phyloP scores from a whole-genome alignment of 441 rosid genomes.

The Melastoma candidum region DNA sequence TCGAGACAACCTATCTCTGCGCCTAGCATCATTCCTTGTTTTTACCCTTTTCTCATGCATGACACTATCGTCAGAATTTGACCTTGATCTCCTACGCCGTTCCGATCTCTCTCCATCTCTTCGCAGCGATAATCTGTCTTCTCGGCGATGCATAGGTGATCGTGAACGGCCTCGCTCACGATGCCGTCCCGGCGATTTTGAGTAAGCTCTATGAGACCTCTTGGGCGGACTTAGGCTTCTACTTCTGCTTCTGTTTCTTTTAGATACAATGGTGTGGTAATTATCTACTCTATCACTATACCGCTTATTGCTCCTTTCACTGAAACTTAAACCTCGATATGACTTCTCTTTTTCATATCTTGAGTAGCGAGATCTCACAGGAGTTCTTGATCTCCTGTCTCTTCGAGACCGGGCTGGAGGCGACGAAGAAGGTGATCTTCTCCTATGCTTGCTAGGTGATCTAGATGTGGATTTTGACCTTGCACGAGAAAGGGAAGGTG shows the following conservation, averaged over 20 bases:
- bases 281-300: constrained; percentile 44
- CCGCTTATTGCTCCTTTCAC: constrained; percentile 40
- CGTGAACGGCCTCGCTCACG: constrained; percentile 41
- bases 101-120: constrained; percentile 36
- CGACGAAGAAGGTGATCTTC: constrained; percentile 66
- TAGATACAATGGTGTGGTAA: constrained; percentile 43
- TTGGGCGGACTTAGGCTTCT: constrained; percentile 44
- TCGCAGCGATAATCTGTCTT: constrained; percentile 44
- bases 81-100: constrained; percentile 46
- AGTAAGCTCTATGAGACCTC: constrained; percentile 42
- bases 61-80: constrained; percentile 42
- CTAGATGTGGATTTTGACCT: constrained; percentile 71
- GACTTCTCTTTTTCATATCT: constrained; percentile 51
- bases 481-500: constrained; percentile 61
- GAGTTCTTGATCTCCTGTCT: constrained; percentile 69
- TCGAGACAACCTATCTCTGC: constrained; percentile 44
- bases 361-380: constrained; percentile 42
- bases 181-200: constrained; percentile 46
- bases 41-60: constrained; percentile 30
- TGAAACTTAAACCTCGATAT: constrained; percentile 47
- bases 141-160: constrained; percentile 56
- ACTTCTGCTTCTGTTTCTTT: constrained; percentile 71
- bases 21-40: constrained; percentile 31
- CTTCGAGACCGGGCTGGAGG: constrained; percentile 52
- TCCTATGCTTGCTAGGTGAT: constrained; percentile 59